Conservation (phyloP, 2,329 filamentous ascomycete genomes). For the Fragosphaeria purpurea region DNA sequence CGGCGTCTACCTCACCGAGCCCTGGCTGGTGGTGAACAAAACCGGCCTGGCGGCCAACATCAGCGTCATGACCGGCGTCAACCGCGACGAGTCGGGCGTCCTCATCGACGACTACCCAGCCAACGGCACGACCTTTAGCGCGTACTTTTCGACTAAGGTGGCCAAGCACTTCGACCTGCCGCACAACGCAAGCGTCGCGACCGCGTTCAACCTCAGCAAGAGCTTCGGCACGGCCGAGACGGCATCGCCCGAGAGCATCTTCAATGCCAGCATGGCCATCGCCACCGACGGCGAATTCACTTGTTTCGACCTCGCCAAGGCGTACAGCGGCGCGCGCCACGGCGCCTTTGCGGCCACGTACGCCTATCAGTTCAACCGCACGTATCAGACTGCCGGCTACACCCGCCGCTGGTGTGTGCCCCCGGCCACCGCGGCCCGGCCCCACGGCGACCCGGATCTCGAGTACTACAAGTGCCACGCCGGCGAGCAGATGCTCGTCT, state of each 20-base stretch:
- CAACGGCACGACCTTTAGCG: slow-evolving; percentile 11
- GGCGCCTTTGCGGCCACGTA: slow-evolving; percentile 22
- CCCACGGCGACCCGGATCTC: slow-evolving; percentile 23
- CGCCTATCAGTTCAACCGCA: slow-evolving; percentile 30
- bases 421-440: slow-evolving; percentile 17
- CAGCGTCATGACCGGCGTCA: slow-evolving; percentile 25
- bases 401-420: slow-evolving; percentile 21
- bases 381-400: slow-evolving; percentile 24
- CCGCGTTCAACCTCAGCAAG: neutral
- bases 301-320: slow-evolving; percentile 25
- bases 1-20: slow-evolving; percentile 19
- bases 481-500: slow-evolving; percentile 27
- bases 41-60: slow-evolving; percentile 17
- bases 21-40: slow-evolving; percentile 19
- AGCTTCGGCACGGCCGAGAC: slow-evolving; percentile 11
- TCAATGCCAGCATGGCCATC: slow-evolving; percentile 25
- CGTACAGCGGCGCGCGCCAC: slow-evolving; percentile 24
- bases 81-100: slow-evolving; percentile 22
- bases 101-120: slow-evolving; percentile 15
- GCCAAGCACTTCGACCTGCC: slow-evolving; percentile 9
- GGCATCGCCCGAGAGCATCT: slow-evolving; percentile 13
- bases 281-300: slow-evolving; percentile 22
- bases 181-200: neutral
- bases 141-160: slow-evolving; percentile 12
- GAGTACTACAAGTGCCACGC: slow-evolving; percentile 34